These are phyloP conservation scores for Dichotomopilus funicola DNA, from an alignment of 2,329 filamentous ascomycete species.

Conservation along the genomic window DNA sequence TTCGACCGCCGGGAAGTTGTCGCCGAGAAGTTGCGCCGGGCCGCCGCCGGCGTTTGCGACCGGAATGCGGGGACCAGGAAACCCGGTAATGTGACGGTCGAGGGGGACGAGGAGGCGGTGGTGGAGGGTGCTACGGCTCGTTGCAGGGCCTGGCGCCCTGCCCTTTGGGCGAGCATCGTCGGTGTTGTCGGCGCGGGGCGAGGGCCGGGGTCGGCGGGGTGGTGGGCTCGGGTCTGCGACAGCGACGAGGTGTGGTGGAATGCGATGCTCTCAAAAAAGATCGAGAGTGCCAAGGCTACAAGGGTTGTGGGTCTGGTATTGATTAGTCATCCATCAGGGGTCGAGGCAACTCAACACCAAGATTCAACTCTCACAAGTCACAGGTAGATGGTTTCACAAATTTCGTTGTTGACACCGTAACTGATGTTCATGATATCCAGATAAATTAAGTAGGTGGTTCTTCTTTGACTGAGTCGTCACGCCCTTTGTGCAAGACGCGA, in stretches of 20 bases:
- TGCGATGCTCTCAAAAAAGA: conserved; percentile 11
- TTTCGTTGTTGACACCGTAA: too few species aligned
- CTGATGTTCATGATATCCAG: too few species aligned
- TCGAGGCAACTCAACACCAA: neutral
- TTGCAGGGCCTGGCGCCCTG: conserved; percentile 50
- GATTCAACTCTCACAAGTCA: too few species aligned
- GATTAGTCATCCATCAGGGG: conserved; percentile 3
- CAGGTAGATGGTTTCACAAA: too few species aligned
- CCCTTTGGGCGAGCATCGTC: conserved; percentile 58
- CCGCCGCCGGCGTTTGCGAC: conserved; percentile 23
- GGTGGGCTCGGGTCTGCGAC: conserved; percentile 4
- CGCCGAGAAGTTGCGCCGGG: conserved; percentile 61
- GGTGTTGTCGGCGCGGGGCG: neutral
- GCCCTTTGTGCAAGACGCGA: too few species aligned
- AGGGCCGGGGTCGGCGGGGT: neutral
- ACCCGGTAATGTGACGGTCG: conserved; percentile 53
- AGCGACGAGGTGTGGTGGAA: neutral
- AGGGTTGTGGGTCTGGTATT: neutral
- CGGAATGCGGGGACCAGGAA: conserved; percentile 71
- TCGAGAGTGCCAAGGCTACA: neutral
- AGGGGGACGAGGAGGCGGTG: conserved; percentile 38
- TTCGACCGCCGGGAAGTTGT: conserved; percentile 65
- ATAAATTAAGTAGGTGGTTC: too few species aligned
- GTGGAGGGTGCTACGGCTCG: conserved; percentile 38
- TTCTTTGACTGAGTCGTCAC: too few species aligned